Evolutionary conservation across 2,329 filamentous ascomycete species (phyloP), one percentile per base, ranked within the genome.

Genomic region (Aquanectria penicillioides): DNA sequence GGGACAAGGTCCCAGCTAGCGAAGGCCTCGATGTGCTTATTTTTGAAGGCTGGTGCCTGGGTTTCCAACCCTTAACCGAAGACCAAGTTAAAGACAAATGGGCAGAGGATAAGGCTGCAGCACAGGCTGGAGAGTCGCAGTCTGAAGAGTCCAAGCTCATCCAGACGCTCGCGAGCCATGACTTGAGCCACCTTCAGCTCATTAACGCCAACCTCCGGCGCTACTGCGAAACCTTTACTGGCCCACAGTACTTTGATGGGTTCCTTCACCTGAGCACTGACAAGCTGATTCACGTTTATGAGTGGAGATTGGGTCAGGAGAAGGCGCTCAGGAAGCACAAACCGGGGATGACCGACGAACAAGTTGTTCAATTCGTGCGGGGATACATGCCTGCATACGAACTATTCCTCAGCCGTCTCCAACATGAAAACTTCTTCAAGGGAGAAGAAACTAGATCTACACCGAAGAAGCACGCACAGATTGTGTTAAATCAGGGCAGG

Each of bases 321-420:
- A 57, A 36, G 25, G 68, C 61, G 5, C 25, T 70, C 9, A 53
- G 67, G 12, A 33, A 54, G 25, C 56, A 61, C 6, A 64, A 66
- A 31, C 59, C 67, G 0, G 65, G 65, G 5, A 69, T 71, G 67
- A 57, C 62, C 6, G 67, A 71, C n/a, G 57, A 68, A 22, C 61
- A 65, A 8, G 66, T 69, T 1, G 38, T 66, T 2, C 47, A 40
- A 17, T 69, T 69, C 25, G 68, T 71, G 7, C 59, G 63, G 44
- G 69, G 69, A 2, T 71, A 69, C 15, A 68, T 71, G 67, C 64
- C 65, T 12, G 64, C 62, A 2, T 69, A 71, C 7, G 68, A 71
- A 12, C 43, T 70, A 1, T 69, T 65, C 5, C 61, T 69, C 2
- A 61, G 63, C 7, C 48, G 52, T 12, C 47, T 71, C 1, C 62